Base-by-base conservation (phyloP, 495 filamentous ascomycete species). In the Pyrenopolyporus hunteri region DNA sequence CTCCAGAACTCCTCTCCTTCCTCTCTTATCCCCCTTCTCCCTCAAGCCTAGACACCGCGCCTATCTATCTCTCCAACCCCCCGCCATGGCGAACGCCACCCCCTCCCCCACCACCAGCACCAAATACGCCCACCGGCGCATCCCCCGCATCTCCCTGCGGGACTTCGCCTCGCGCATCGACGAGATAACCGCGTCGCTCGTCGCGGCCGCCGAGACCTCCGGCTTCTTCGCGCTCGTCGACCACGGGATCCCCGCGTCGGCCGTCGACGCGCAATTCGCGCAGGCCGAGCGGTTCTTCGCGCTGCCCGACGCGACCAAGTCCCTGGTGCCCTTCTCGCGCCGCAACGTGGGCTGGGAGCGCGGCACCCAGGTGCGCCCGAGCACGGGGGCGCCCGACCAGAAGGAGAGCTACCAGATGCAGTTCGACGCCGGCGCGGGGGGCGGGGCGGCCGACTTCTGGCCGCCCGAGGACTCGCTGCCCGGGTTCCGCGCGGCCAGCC, bases 271-370 rank as follows among this genome's bases (percentile, higher is more conserved):
- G 22, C 82, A 85, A 61, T 88, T 88, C 64, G 36, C 45, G 0
- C 72, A 72, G 9, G 78, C 84, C 2, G 73, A 76, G 52, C 54
- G 63, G 36, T 87, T 87, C 74, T 88, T 88, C 72, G 50, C 74
- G 11, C 80, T 87, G 5, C 79, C 85, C 0, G 74, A 82, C 33
- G 55, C 67, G 0, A 66, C 72, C 17, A 88, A 89, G 64, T 74
- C 76, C 11, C 76, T 70, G 23, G 81, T 82, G 0, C 79, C 85
- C 2, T 85, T 79, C 74, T 67, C 50, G 6, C 80, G 74, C 33
- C 76, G 75, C 35, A 87, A 88, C 59, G 75, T 81, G 0, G 86
- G 86, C n/a, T 88, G 86, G 86, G 85, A 88, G 69, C 78, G 80
- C 56, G 77, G 77, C 46, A 78, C 84, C 14, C 86, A 88, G 49